Base-by-base conservation (phyloP, 495 filamentous ascomycete genomes). In the Aspergillus campestris region DNA sequence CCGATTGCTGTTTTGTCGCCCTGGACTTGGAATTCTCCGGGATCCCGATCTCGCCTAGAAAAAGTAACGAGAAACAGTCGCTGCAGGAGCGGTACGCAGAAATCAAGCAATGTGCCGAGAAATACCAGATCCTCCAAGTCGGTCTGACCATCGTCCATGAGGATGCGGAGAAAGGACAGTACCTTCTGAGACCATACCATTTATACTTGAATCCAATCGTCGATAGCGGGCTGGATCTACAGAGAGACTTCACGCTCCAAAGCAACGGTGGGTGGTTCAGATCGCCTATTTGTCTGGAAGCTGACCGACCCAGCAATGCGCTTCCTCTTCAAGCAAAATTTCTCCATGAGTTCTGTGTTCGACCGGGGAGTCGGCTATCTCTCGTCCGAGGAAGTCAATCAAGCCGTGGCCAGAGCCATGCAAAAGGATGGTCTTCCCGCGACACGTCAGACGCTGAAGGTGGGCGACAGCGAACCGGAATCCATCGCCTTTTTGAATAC, bases 11-110 rank as follows among this genome's bases (percentile, higher is more conserved):
- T 24, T 90, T 87, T 53, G 80, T 92, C 3, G 58, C 82, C 1
- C 57, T 92, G 33, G 88, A 92, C 52, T 66, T 89, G 15, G 88
- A 94, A 58, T 75, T 92, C 50, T 86, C 81, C 4, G 87, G 87
- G 0, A 81, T 94, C 37, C 50, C 64, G 1, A 53, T 50, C 13
- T 52, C 64, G 34, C 55, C 58, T 15, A 10, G 44, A 15, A 50
- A 58, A 47, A 10, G 43, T 41, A 40, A 42, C 9, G 56, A 53
- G 36, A 58, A 59, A 31, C 65, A 64, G 27, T 70, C 69, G 6
- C 59, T 88, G 0, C 75, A 87, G 48, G 68, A 85, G 31, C 66
- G 78, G n/a, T 92, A 92, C 52, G 53, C 64, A 10, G 79, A 84
- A 38, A 66, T 70, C 30, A 87, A 79, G 57, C 61, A 64, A 24